phyloP scores from a whole-genome alignment of 192 early-diverging fungal species.

The Rhizoclosmatium globosum region DNA sequence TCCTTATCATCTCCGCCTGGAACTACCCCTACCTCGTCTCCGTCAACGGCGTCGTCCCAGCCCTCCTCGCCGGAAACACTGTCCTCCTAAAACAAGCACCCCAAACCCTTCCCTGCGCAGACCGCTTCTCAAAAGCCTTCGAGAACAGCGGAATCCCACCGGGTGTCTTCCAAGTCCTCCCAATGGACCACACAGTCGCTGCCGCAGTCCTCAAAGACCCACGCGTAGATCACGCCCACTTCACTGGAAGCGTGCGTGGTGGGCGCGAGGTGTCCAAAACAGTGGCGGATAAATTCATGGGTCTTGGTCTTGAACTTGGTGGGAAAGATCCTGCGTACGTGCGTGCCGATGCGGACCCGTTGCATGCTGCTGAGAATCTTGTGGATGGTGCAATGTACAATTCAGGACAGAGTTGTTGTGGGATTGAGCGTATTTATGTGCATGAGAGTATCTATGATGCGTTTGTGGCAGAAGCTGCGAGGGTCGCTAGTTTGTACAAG shows the following conservation, averaged over 20 bases:
- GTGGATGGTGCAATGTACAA: slow-evolving; percentile 87
- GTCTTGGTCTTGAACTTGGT: slow-evolving; percentile 79
- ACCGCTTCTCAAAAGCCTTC: slow-evolving; percentile 71
- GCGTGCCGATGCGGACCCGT: slow-evolving; percentile 72
- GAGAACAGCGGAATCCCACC: slow-evolving; percentile 73
- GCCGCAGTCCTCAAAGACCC: slow-evolving; percentile 67
- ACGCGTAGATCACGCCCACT: slow-evolving; percentile 71
- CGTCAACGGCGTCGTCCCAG: slow-evolving; percentile 82
- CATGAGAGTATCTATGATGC: slow-evolving; percentile 75
- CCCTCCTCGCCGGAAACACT: slow-evolving; percentile 79
- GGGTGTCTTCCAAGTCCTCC: slow-evolving; percentile 67
- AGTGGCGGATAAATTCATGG: slow-evolving; percentile 67
- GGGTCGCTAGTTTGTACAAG: slow-evolving; percentile 63
- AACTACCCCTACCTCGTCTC: slow-evolving; percentile 85
- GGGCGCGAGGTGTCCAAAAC: slow-evolving; percentile 69
- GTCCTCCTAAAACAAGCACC: slow-evolving; percentile 83
- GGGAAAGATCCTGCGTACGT: slow-evolving; percentile 90
- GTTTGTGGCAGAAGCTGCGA: slow-evolving; percentile 70
- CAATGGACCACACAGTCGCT: slow-evolving; percentile 49
- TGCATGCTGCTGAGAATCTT: slow-evolving; percentile 76
- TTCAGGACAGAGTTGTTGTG: slow-evolving; percentile 84
- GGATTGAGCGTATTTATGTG: slow-evolving; percentile 81
- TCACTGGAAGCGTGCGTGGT: slow-evolving; percentile 80
- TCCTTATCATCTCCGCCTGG: slow-evolving; percentile 76
- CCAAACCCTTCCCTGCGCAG: slow-evolving; percentile 80